phyloP scores from a whole-genome alignment of 2,329 filamentous ascomycete species.

The Pseudocercospora cruenta region DNA sequence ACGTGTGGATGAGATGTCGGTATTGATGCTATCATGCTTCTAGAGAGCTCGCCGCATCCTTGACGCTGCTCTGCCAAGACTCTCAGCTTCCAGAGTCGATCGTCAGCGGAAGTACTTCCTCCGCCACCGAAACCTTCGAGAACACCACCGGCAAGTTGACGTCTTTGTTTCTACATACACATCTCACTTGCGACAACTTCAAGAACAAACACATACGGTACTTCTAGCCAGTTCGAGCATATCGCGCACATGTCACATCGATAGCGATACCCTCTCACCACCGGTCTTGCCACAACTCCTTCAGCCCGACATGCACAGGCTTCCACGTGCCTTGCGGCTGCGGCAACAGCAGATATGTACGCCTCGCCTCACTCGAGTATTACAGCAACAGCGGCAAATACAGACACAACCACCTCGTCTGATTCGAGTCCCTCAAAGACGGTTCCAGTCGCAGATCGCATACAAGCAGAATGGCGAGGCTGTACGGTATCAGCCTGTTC shows the following conservation, averaged over 20 bases:
- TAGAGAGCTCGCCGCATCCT: constrained; percentile 1
- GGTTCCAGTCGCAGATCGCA: constrained; percentile 18
- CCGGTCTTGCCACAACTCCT: constrained; percentile 2
- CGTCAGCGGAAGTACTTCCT: not conserved
- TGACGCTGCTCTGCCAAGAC: not conserved
- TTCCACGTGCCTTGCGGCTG: constrained; percentile 35
- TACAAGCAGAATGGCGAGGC: constrained; percentile 29
- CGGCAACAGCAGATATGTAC: constrained; percentile 29
- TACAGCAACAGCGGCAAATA: constrained; percentile 8
- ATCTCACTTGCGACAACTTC: constrained; percentile 11
- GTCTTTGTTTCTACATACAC: constrained; percentile 13
- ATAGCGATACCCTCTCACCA: constrained; percentile 2
- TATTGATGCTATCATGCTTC: constrained; percentile 9
- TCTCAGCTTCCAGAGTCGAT: not conserved
- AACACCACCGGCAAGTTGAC: constrained; percentile 5
- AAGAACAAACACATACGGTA: not conserved
- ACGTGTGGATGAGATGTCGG: constrained; percentile 6
- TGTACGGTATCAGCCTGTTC: constrained; percentile 42
- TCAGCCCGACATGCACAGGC: constrained; percentile 31
- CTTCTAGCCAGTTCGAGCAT: not conserved
- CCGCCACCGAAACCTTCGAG: constrained; percentile 1
- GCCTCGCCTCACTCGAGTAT: constrained; percentile 12
- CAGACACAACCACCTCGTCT: constrained; percentile 1
- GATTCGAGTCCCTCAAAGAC: constrained; percentile 16
- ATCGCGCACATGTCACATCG: not conserved